phyloP scores from a whole-genome alignment of 148 eudicot genomes.

The Nepenthes mirabilis region DNA sequence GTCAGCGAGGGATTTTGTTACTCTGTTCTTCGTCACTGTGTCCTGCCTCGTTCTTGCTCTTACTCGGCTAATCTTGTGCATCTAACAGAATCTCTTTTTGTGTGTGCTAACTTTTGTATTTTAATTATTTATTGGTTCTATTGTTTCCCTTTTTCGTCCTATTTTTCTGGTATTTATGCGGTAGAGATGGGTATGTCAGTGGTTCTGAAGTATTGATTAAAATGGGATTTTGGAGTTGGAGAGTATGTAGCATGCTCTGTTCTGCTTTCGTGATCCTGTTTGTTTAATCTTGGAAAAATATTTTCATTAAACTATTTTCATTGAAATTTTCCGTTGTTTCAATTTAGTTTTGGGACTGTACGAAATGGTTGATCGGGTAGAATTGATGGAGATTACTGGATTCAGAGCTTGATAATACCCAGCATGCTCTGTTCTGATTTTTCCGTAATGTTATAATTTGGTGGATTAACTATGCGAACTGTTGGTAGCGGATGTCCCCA shows the following conservation, averaged over 20 bases:
- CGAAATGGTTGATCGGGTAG: no score
- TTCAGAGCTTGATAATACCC: no score
- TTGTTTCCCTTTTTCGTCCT: background rate
- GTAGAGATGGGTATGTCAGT: background rate
- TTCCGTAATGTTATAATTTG: no score
- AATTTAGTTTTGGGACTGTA: no score
- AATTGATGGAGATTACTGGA: no score
- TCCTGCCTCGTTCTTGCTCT: constrained; percentile 57
- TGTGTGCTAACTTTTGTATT: background rate
- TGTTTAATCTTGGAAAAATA: no score
- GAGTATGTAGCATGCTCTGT: constrained; percentile 23
- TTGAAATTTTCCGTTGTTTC: no score
- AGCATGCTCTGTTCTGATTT: no score
- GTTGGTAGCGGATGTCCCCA: no score
- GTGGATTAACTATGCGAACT: no score
- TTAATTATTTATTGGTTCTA: background rate
- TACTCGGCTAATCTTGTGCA: constrained; percentile 52
- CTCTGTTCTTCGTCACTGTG: constrained; percentile 49
- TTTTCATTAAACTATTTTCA: no score
- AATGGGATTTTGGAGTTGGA: background rate
- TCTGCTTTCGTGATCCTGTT: constrained; percentile 12
- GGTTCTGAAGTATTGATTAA: no score
- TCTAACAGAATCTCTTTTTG: background rate
- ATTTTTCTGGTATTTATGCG: background rate
- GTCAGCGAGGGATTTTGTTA: constrained; percentile 65